Conservation (phyloP, 2,329 filamentous ascomycete species). For the Talaromyces funiculosus region DNA sequence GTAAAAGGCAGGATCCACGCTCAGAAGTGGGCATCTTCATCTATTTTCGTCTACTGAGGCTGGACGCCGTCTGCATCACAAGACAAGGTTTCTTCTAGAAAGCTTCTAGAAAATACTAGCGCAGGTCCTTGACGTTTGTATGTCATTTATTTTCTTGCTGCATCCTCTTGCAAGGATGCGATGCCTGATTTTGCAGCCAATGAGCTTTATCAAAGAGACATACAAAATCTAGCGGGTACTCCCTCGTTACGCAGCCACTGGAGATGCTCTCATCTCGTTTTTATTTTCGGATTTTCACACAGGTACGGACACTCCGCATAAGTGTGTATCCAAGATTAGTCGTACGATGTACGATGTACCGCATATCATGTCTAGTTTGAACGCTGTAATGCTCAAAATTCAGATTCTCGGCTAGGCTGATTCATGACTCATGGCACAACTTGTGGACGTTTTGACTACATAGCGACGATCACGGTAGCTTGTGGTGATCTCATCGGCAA, state of each 20-base stretch:
- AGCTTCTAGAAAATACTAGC: conserved; percentile 9
- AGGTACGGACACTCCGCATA: background rate
- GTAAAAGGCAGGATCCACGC: background rate
- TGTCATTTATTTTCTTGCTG: background rate
- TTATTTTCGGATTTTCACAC: too few relatives aligned
- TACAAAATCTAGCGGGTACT: too few relatives aligned
- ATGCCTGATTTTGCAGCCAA: background rate
- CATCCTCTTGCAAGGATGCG: background rate
- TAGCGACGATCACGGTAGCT: background rate
- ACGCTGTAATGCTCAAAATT: too few relatives aligned
- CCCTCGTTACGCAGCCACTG: background rate
- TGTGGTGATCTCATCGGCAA: background rate
- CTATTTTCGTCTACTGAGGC: background rate
- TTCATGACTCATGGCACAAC: background rate
- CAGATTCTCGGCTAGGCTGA: background rate
- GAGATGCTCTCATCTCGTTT: background rate
- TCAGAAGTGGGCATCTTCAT: background rate
- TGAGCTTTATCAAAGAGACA: background rate
- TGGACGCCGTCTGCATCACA: background rate
- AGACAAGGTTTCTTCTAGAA: conserved; percentile 8
- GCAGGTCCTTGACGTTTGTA: background rate
- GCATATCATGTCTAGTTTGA: background rate
- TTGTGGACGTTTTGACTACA: background rate
- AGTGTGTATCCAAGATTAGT: background rate
- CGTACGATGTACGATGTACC: background rate